Evolutionary conservation across 768 basidiomycete species (phyloP).

Genomic region (Suillus hirtellus): DNA sequence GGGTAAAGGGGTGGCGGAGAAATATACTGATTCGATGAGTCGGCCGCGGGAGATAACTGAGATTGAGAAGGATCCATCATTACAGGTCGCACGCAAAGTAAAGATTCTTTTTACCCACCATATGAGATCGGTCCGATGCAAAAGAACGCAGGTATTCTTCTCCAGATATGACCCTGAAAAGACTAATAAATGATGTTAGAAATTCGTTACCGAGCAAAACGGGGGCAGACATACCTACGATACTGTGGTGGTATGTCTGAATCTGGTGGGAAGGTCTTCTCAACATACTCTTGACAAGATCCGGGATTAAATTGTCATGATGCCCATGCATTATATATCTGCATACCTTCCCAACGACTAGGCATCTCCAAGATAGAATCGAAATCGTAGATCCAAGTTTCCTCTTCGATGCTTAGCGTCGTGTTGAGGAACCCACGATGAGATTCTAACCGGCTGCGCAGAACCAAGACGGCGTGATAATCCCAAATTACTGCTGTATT

Average conservation of each 20-base stretch:
- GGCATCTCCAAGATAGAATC: conserved; percentile 57
- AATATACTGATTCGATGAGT: conserved; percentile 33
- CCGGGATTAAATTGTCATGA: conserved; percentile 19
- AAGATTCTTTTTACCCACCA: conserved; percentile 45
- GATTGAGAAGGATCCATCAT: conserved; percentile 2
- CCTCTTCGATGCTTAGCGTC: conserved; percentile 15
- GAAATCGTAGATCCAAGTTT: conserved; percentile 68
- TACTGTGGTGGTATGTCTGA: conserved; percentile 34
- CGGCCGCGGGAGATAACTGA: conserved; percentile 10
- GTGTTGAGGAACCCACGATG: conserved; percentile 6
- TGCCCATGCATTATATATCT: neutral
- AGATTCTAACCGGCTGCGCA: conserved; percentile 37
- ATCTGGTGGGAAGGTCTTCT: conserved; percentile 42
- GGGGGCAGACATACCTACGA: conserved; percentile 40
- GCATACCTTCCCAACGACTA: conserved; percentile 50
- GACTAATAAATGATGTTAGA: conserved; percentile 36
- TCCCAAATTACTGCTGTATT: conserved; percentile 62
- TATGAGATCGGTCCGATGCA: conserved; percentile 76
- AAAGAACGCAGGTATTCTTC: conserved; percentile 55
- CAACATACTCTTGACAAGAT: conserved; percentile 44
- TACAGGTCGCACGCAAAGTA: conserved; percentile 15
- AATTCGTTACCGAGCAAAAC: conserved; percentile 13
- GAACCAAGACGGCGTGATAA: conserved; percentile 67
- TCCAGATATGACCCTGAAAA: conserved; percentile 62
- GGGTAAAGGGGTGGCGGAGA: conserved; percentile 51